Conservation (phyloP, 2,329 filamentous ascomycete genomes). For the Exophiala sp. region DNA sequence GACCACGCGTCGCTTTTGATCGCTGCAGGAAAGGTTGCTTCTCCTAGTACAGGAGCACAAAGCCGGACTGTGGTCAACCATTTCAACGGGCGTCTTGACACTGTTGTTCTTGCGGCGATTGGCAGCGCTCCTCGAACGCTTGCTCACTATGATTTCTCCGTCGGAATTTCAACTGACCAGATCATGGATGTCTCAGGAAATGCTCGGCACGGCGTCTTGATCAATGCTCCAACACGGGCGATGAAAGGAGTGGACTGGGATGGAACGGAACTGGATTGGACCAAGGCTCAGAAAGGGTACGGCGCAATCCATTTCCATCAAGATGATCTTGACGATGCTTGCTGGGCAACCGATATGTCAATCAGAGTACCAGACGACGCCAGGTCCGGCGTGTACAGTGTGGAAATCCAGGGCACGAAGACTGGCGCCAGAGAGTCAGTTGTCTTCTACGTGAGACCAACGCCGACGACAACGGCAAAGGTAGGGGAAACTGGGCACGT, state of each 20-base stretch:
- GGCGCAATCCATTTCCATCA: conserved; percentile 40
- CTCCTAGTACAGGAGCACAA: not conserved
- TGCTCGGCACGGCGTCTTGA: conserved; percentile 29
- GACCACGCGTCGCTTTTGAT: not conserved
- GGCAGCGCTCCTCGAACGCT: not conserved
- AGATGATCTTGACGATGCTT: conserved; percentile 37
- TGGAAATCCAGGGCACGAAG: conserved; percentile 27
- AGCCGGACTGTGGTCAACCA: not conserved
- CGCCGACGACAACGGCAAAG: conserved; percentile 19
- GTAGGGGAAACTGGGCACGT: not conserved
- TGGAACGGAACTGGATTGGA: conserved; percentile 33
- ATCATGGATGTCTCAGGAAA: conserved; percentile 31
- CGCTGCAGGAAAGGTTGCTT: conserved; percentile 1
- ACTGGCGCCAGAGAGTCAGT: conserved; percentile 31
- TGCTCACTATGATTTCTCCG: conserved; percentile 20
- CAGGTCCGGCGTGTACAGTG: conserved; percentile 31
- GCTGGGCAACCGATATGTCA: conserved; percentile 34
- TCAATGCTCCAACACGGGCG: conserved; percentile 35
- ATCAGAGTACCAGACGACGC: conserved; percentile 28
- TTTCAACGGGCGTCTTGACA: conserved; percentile 7
- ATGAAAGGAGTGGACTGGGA: conserved; percentile 36
- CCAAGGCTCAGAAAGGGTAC: conserved; percentile 34
- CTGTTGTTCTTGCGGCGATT: not conserved
- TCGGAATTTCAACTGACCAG: conserved; percentile 22
- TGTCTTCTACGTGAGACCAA: conserved; percentile 35